Conservation (phyloP, 1,284 basidiomycete genomes). For the Paramarasmius palmivorus region DNA sequence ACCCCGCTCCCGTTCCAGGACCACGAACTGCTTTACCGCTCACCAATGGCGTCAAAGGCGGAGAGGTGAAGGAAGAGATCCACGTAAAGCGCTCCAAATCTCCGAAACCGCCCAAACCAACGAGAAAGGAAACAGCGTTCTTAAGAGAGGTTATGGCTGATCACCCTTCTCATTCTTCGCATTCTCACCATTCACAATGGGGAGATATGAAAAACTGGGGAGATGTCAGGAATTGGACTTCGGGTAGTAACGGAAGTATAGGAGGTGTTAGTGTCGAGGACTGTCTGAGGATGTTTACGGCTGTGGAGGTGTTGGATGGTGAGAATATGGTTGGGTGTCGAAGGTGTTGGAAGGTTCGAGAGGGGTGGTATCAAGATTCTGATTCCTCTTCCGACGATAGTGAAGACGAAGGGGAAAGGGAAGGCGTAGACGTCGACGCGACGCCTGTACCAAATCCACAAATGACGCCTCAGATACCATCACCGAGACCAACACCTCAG, state of each 20-base stretch:
- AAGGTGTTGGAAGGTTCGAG: constrained; percentile 88
- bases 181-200: constrained; percentile 38
- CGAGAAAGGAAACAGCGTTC: constrained; percentile 59
- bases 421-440: constrained; percentile 8
- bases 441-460: neutral
- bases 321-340: constrained; percentile 94
- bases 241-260: too few species aligned
- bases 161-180: constrained; percentile 40
- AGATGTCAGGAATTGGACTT: constrained; percentile 37
- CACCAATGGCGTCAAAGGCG: constrained; percentile 19
- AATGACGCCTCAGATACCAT: constrained; percentile 1
- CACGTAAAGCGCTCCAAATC: constrained; percentile 40
- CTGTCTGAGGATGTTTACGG: constrained; percentile 83
- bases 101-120: constrained; percentile 52
- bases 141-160: constrained; percentile 68
- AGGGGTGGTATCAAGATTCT: constrained; percentile 51
- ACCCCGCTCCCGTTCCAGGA: constrained; percentile 9
- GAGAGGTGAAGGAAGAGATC: too few species aligned
- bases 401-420: constrained; percentile 23
- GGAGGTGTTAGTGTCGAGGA: constrained; percentile 70
- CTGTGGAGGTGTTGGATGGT: constrained; percentile 88
- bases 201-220: constrained; percentile 38
- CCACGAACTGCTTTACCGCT: constrained; percentile 7
- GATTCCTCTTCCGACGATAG: constrained; percentile 32
- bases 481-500: constrained; percentile 47